phyloP scores from a whole-genome alignment of 805 yeast genomes.

The Yarrowia porcina region DNA sequence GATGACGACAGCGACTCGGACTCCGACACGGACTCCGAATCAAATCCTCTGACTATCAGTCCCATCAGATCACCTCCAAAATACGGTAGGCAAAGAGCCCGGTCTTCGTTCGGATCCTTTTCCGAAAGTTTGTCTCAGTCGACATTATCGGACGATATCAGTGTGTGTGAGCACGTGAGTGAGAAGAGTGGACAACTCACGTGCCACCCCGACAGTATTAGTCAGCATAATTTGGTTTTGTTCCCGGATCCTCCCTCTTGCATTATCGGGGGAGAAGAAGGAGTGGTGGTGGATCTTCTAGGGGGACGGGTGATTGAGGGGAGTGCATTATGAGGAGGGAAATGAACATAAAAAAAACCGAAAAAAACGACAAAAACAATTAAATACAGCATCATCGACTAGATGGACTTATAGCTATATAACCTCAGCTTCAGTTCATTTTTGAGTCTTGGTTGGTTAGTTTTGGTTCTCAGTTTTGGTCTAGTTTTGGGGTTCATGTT shows the following conservation, averaged over 20 bases:
- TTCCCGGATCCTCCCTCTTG: conserved; percentile 6
- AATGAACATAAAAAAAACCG: too few relatives aligned
- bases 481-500: too few relatives aligned
- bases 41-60: background rate
- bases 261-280: conserved; percentile 1
- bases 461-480: too few relatives aligned
- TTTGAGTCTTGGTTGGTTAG: too few relatives aligned
- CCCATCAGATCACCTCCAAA: conserved; percentile 17
- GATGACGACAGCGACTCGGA: too few relatives aligned
- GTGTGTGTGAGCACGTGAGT: conserved; percentile 8
- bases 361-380: too few relatives aligned
- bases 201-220: background rate
- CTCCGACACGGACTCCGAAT: background rate
- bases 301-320: too few relatives aligned
- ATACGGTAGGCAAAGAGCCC: background rate
- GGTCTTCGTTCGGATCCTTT: conserved; percentile 15
- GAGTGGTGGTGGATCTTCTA: background rate
- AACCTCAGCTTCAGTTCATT: too few relatives aligned
- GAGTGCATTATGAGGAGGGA: too few relatives aligned
- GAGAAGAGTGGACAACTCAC: background rate
- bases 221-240: background rate
- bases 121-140: conserved; percentile 11
- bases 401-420: too few relatives aligned
- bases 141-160: conserved; percentile 10
- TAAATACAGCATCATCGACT: too few relatives aligned